These are phyloP conservation scores for Pleodorina starrii DNA, from an alignment of 139 green algal species.

Conservation along the genomic window DNA sequence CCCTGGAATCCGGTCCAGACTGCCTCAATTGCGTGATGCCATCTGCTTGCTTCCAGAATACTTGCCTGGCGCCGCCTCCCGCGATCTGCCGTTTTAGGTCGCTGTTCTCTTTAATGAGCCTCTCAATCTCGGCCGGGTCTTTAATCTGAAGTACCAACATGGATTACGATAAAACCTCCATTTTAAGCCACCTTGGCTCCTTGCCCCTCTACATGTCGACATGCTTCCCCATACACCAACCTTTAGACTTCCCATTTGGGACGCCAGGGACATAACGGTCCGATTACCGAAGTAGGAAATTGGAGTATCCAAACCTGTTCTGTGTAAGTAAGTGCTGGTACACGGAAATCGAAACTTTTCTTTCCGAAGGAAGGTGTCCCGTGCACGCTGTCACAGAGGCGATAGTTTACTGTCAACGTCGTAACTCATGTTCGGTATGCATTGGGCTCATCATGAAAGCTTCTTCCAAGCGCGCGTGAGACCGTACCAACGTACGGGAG, in stretches of 20 bases:
- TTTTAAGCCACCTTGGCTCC: not conserved
- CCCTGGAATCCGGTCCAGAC: no score
- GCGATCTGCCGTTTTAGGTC: slow-evolving; percentile 61
- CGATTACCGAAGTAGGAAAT: slow-evolving; percentile 9
- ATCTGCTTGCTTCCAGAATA: not conserved
- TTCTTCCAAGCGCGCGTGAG: no score
- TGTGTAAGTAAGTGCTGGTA: not conserved
- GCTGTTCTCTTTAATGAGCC: slow-evolving; percentile 61
- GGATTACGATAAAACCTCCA: not conserved
- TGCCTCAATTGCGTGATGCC: no score
- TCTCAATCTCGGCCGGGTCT: slow-evolving; percentile 48
- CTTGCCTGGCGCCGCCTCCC: slow-evolving; percentile 22
- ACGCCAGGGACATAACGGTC: slow-evolving; percentile 1
- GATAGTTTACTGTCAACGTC: no score
- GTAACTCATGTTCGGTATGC: no score
- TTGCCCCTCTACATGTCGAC: slow-evolving; percentile 27
- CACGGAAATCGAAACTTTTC: no score
- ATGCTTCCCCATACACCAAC: not conserved
- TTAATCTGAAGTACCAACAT: slow-evolving; percentile 14
- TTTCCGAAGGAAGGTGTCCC: no score
- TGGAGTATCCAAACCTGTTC: slow-evolving; percentile 4
- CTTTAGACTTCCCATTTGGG: slow-evolving; percentile 2
- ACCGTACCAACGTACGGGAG: no score
- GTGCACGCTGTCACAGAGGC: no score
- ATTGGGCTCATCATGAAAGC: no score